Conservation (phyloP, 257 asterid species). For the Solanum megistacrolobum region DNA sequence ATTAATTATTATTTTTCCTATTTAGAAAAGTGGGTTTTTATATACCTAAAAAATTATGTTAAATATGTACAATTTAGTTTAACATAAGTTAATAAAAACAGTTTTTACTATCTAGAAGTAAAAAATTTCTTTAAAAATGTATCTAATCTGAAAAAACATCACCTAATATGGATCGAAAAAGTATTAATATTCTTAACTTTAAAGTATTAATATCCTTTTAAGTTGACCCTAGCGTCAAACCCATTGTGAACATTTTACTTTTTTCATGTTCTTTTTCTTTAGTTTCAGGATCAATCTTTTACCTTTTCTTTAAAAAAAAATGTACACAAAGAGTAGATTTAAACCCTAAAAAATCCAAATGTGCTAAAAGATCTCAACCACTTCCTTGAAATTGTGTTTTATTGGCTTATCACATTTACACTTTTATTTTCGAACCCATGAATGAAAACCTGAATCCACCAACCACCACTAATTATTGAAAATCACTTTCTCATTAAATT, state of each 20-base stretch:
- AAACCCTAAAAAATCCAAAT: accelerated
- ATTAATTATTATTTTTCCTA: not conserved
- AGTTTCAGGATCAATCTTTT: not conserved
- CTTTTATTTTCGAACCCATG: no score
- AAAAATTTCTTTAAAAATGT: no score
- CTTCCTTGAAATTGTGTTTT: not conserved
- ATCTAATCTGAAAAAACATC: not conserved
- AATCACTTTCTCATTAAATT: not conserved
- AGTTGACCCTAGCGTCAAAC: not conserved
- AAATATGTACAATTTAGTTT: not conserved
- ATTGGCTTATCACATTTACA: no score
- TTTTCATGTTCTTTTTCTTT: no score
- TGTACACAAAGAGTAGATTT: accelerated
- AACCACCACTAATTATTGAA: not conserved
- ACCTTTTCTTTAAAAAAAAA: no score
- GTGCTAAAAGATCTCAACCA: not conserved
- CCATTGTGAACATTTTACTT: no score
- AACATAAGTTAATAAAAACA: not conserved
- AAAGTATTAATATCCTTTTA: no score
- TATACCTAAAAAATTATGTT: no score
- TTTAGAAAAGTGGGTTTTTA: not conserved
- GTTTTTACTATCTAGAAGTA: not conserved
- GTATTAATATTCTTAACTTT: not conserved
- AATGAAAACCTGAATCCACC: no score
- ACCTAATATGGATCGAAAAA: no score